Evolutionary conservation across 1,139 yeast species (phyloP), one percentile per base, ranked within the genome.

Genomic region (Candida sanyaensis): DNA sequence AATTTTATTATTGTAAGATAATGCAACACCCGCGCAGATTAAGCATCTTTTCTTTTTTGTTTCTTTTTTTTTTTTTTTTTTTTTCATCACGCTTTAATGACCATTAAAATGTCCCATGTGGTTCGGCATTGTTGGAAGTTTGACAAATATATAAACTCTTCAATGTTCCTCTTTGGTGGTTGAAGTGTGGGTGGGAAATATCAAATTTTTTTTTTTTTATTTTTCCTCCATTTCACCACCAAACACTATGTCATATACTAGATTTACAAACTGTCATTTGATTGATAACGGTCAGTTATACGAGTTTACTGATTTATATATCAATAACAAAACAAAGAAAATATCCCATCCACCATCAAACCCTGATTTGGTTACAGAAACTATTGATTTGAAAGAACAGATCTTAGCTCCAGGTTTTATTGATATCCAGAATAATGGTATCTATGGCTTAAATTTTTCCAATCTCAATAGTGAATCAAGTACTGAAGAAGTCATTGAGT

Each of bases 341-440:
- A 80, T 82, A n/a, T 64, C 72, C 21, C 56, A 58, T 41, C 34
- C 60, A 6, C 57, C 58, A n/a, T 52, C 53, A 4, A 52, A 55
- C 21, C 44, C 49, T 4, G 38, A 44, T 8, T 36, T 46, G 11
- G 39, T 53, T 12, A 48, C 49, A 12, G 63, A 63, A 42, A 61
- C 63, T 4, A 62, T 82, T 26, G 84, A 83, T 54, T 63, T 82
- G 47, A 56, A 73, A 21, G 85, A 83, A 5, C 63, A 66, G 31
- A 69, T 79, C 37, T 55, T 83, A 37, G 77, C 85, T 0, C 86
- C 88, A 0, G 88, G 88, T 2, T 80, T 77, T 56, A 67, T 83
- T 21, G 88, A 83, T 60, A 76, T 81, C 49, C 88, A 83, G 60
- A 77, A 81, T 50, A 83, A 83, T 55, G 88, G 87, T 8, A 75